Evolutionary conservation across 73 alveolate species (phyloP).

Genomic region (Tetrahymena malaccensis): DNA sequence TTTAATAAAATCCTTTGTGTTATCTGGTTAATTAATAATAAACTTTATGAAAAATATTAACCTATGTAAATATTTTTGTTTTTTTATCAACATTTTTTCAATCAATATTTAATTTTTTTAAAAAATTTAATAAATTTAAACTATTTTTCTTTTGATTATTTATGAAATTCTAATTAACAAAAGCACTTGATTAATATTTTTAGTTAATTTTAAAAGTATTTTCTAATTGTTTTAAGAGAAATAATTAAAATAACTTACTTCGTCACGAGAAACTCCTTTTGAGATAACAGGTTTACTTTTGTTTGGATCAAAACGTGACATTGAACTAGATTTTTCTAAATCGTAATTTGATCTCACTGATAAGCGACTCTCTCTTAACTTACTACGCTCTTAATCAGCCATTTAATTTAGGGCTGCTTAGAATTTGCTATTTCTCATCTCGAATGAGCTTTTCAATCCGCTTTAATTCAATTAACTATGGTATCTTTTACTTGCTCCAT

Average conservation of each 20-base stretch:
- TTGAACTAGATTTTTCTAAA: neutral
- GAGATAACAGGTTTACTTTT: neutral
- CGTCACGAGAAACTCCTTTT: neutral
- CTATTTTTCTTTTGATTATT: no score
- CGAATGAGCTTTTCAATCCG: neutral
- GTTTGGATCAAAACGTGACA: neutral
- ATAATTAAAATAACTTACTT: neutral
- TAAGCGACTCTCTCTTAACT: neutral
- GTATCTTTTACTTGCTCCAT: neutral
- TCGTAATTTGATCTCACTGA: neutral
- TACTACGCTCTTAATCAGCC: neutral
- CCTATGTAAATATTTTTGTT: no score
- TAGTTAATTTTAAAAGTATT: no score
- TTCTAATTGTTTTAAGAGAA: no score
- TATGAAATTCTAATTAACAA: no score
- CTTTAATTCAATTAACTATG: neutral
- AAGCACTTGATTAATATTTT: no score
- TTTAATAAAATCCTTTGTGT: no score
- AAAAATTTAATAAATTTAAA: no score
- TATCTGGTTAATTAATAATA: no score
- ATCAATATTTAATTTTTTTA: no score
- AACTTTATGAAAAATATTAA: no score
- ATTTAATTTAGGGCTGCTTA: neutral
- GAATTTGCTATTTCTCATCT: neutral
- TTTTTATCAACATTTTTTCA: no score